Conservation (phyloP, 805 yeast species). For the Schwanniomyces pseudopolymorphus region DNA sequence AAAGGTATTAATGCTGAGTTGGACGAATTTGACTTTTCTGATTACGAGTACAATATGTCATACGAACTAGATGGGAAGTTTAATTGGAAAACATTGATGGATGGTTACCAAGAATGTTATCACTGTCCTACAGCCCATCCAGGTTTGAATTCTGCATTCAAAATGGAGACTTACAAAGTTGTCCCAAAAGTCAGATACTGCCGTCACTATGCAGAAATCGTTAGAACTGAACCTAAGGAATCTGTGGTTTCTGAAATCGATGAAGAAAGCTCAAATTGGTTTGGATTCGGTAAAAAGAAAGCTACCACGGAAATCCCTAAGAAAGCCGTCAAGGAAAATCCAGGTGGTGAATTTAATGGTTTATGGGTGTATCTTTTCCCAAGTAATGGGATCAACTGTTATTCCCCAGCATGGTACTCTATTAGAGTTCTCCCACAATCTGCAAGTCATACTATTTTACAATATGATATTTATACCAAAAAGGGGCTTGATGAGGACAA, state of each 20-base stretch:
- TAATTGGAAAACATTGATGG: slow-evolving; percentile 69
- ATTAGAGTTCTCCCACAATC: slow-evolving; percentile 57
- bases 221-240: slow-evolving; percentile 22
- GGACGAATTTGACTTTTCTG: slow-evolving; percentile 58
- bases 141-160: slow-evolving; percentile 55
- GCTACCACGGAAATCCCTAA: slow-evolving; percentile 1
- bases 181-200: slow-evolving; percentile 59
- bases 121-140: slow-evolving; percentile 72
- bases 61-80: slow-evolving; percentile 62
- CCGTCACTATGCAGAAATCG: slow-evolving; percentile 60
- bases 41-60: slow-evolving; percentile 64
- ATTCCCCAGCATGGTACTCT: slow-evolving; percentile 67
- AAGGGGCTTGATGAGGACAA: slow-evolving; percentile 53
- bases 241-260: slow-evolving; percentile 29
- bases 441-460: slow-evolving; percentile 55
- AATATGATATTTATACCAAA: slow-evolving; percentile 61
- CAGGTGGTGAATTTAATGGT: slow-evolving; percentile 62
- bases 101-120: slow-evolving; percentile 67
- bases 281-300: slow-evolving; percentile 46
- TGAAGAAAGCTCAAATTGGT: slow-evolving; percentile 45
- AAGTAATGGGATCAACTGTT: slow-evolving; percentile 60
- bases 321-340: slow-evolving; percentile 40
- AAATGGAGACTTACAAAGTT: slow-evolving; percentile 64
- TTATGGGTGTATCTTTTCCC: slow-evolving; percentile 64
- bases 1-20: slow-evolving; percentile 51